Evolutionary conservation across 1,139 yeast genomes (phyloP), one percentile per base, ranked within the genome.

Genomic region (Blastobotrys buckinghamii): DNA sequence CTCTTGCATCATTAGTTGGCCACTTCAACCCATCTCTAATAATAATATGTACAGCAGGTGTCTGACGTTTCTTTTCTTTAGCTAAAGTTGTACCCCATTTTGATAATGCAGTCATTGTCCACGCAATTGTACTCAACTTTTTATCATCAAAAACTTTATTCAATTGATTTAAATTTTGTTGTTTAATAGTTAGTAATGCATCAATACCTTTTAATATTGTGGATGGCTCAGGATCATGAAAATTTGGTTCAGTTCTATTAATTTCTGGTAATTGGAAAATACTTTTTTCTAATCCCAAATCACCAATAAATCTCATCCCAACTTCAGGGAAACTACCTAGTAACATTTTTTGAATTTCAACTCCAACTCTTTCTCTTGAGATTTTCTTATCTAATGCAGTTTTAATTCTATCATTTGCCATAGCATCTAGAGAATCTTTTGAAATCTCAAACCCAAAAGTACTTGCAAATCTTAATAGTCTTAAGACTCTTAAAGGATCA

Each of bases 311-410:
- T 19, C 72, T 67, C 44, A 89, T 67, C 0, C 94, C 96, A 53
- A 78, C 75, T 0, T 74, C 69, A 0, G 95, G 87, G 55, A 82
- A 74, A 5, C 65, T 60, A 22, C 94, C 79, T n/a, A 68, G 67
- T 37, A 90, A 69, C 37, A 84, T 84, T 65, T 94, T 94, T 45
- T 76, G 81, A 46, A 90, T 66, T 60, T 94, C 99, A 13, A 79
- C 81, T 2, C 97, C 97, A 13, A 94, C 82, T 56, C 99, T 75
- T 65, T 92, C 98, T 48, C 94, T 74, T 52, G 96, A 85, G 46
- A 94, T 89, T 62, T 94, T 94, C 40, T 75, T 72, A 24, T 75
- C 66, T 40, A 94, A 73, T 1, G 88, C 81, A 1, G 62, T 55
- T 55, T 77, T 79, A 50, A 90, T 81, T 15, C 74, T 76, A 0